Percentiles rank a stretch among this genome's conserved stretches.
phyloP scores from a whole-genome alignment of 1,284 basidiomycete species.

The Tilletiaria anomala region DNA sequence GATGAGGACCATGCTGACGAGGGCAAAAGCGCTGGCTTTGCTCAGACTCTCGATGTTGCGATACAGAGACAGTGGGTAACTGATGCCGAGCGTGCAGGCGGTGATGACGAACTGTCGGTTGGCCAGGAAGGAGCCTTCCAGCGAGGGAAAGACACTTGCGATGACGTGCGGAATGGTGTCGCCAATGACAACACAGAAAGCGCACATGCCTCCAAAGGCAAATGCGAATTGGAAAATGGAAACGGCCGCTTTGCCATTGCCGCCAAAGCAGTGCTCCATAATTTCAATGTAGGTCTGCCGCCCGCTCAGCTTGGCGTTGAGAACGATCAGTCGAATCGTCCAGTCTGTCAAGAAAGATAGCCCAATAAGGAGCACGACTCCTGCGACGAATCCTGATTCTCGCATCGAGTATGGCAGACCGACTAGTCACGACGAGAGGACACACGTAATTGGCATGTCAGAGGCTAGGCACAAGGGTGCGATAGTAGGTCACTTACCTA shows the following conservation, averaged over 20 bases:
- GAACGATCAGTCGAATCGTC: conserved; percentile 81
- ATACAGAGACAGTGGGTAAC: conserved; percentile 87
- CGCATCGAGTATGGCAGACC: conserved; percentile 80
- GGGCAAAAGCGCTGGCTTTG: conserved; percentile 64
- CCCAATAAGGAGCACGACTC: conserved; percentile 62
- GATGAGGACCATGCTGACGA: conserved; percentile 82
- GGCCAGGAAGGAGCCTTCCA: conserved; percentile 56
- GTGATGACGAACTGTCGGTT: conserved; percentile 66
- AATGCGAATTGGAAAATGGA: conserved; percentile 97
- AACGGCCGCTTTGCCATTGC: conserved; percentile 54
- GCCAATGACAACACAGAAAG: conserved; percentile 44
- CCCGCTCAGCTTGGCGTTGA: conserved; percentile 91
- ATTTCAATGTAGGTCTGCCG: conserved; percentile 86
- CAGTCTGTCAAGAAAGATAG: conserved; percentile 83
- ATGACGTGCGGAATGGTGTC: conserved; percentile 92
- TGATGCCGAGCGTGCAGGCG: conserved; percentile 47
- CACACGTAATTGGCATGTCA: background rate
- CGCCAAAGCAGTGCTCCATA: conserved; percentile 87
- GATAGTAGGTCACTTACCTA: conserved; percentile 40
- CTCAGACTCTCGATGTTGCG: conserved; percentile 94
- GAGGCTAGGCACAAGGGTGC: background rate
- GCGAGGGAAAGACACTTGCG: conserved; percentile 64
- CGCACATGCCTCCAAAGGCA: conserved; percentile 70
- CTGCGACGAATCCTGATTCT: conserved; percentile 81
- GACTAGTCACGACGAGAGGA: background rate